Percentiles rank a stretch among this genome's conserved stretches.
These are phyloP conservation scores for Termitomyces bulborhizus DNA, from an alignment of 768 basidiomycete species.

Conservation along the genomic window DNA sequence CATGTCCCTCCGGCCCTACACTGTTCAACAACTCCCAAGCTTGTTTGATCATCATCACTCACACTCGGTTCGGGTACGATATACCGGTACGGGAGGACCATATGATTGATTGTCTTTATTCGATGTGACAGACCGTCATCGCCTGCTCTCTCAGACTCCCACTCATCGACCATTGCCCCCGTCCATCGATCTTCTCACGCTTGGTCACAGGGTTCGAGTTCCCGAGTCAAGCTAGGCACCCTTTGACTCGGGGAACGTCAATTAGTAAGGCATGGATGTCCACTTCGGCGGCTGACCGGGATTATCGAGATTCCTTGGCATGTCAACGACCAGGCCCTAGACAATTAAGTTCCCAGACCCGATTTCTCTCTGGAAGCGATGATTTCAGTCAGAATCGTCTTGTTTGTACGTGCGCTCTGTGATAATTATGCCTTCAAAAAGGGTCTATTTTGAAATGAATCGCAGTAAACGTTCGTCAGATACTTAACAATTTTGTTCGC, in stretches of 20 bases:
- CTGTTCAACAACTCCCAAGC: not conserved
- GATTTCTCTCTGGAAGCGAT: not conserved
- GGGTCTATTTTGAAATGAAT: too few relatives aligned
- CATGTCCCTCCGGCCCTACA: not conserved
- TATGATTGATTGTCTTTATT: not conserved
- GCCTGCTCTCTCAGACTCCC: not conserved
- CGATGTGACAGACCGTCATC: not conserved
- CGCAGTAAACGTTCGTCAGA: too few relatives aligned
- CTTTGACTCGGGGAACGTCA: constrained; percentile 32
- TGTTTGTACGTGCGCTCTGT: too few relatives aligned
- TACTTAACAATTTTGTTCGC: too few relatives aligned
- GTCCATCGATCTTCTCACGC: constrained; percentile 18
- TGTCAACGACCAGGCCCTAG: not conserved
- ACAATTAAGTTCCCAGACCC: not conserved
- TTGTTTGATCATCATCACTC: not conserved
- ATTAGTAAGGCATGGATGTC: not conserved
- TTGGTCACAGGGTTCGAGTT: constrained; percentile 26
- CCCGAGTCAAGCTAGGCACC: constrained; percentile 32
- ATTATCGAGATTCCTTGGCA: not conserved
- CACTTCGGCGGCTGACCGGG: not conserved
- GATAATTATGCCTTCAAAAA: too few relatives aligned
- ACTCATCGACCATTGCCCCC: constrained; percentile 1
- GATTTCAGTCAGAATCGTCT: not conserved
- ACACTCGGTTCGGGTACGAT: too few relatives aligned
- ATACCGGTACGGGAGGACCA: not conserved